Evolutionary conservation across 306 rosid genomes (phyloP).

Genomic region (Citrullus mucosospermus): DNA sequence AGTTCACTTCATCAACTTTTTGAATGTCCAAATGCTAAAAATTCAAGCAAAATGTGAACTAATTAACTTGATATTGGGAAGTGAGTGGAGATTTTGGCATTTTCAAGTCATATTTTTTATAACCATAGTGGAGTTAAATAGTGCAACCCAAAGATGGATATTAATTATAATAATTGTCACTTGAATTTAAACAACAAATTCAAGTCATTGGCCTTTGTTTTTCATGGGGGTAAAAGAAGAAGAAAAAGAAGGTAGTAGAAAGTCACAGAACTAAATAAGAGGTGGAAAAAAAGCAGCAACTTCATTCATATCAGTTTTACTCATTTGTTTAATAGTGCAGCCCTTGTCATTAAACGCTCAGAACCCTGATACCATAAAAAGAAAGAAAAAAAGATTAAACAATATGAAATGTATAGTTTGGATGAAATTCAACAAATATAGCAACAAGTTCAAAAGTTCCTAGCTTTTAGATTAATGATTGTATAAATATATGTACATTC

Average conservation of each 20-base stretch:
- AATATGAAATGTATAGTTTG: neutral
- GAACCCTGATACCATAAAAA: constrained; percentile 27
- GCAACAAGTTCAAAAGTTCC: no score
- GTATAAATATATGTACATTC: no score
- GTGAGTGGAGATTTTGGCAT: neutral
- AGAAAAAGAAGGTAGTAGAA: neutral
- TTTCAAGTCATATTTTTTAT: neutral
- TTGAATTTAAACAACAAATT: constrained; percentile 1
- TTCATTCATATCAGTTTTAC: neutral
- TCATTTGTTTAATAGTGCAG: constrained; percentile 63
- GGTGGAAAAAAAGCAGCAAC: neutral
- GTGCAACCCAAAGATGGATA: constrained; percentile 20
- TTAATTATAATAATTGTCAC: neutral
- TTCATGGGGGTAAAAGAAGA: neutral
- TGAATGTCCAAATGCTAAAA: neutral
- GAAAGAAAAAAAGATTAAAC: neutral
- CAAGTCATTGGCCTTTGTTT: constrained; percentile 2
- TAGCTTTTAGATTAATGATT: no score
- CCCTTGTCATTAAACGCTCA: constrained; percentile 56
- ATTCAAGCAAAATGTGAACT: neutral
- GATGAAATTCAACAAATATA: neutral
- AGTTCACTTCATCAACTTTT: neutral
- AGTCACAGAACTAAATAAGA: neutral
- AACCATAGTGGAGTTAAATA: neutral
- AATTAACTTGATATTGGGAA: neutral